Percentiles rank a stretch among this genome's conserved stretches.
Evolutionary conservation across 140 eudicot genomes (phyloP).

Genomic region (Anethum foeniculum): DNA sequence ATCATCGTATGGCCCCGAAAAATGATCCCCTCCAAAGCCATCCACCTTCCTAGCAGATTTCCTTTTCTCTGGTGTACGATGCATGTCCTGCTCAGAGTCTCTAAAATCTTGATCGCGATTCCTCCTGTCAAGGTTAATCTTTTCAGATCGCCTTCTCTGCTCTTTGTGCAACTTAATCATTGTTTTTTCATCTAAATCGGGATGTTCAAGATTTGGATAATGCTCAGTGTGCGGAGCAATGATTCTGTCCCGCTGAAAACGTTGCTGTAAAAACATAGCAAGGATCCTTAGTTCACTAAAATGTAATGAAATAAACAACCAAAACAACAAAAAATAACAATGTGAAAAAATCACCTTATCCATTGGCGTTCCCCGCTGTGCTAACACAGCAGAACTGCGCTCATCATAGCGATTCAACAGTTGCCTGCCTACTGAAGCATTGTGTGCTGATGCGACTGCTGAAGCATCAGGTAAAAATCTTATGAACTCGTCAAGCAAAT

Average conservation of each 20-base stretch:
- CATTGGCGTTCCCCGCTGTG: conserved; percentile 44
- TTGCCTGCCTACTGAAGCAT: conserved; percentile 47
- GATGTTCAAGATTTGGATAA: conserved; percentile 69
- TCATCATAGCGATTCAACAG: conserved; percentile 58
- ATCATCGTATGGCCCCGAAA: conserved; percentile 56
- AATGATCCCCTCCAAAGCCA: conserved; percentile 59
- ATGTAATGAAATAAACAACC: background rate
- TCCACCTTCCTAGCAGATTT: conserved; percentile 84
- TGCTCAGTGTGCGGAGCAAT: conserved; percentile 50
- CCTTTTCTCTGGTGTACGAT: conserved; percentile 53
- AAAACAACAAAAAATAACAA: background rate
- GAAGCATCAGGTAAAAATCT: conserved; percentile 58
- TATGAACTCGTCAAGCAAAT: conserved; percentile 71
- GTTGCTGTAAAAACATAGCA: conserved; percentile 39
- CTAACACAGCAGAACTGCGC: conserved; percentile 49
- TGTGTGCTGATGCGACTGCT: conserved; percentile 56
- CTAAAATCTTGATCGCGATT: conserved; percentile 61
- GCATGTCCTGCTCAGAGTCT: conserved; percentile 64
- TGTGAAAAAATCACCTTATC: conserved; percentile 50
- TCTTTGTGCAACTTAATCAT: conserved; percentile 61
- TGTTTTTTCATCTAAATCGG: conserved; percentile 70
- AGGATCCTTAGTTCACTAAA: conserved; percentile 2
- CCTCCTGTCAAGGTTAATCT: conserved; percentile 61
- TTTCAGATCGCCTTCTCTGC: conserved; percentile 66
- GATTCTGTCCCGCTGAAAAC: conserved; percentile 59